phyloP scores from a whole-genome alignment of 805 yeast species.

The Myxozyma mucilagina region DNA sequence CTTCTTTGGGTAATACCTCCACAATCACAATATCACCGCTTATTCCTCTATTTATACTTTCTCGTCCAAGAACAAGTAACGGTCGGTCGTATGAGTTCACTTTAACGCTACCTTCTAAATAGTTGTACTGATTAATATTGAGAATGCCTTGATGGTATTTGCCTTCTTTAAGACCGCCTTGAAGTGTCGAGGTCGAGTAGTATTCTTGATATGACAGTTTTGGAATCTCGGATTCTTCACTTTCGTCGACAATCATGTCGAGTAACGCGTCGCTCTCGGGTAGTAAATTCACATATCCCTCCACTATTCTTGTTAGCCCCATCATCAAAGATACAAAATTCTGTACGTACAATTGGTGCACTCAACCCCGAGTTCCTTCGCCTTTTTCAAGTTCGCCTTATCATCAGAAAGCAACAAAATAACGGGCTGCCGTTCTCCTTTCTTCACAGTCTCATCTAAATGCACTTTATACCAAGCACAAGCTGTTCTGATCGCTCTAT shows the following conservation, averaged over 20 bases:
- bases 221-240: constrained; percentile 26
- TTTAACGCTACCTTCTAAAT: constrained; percentile 80
- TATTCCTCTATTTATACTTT: constrained; percentile 84
- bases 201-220: constrained; percentile 74
- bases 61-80: constrained; percentile 75
- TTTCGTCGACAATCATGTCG: constrained; percentile 67
- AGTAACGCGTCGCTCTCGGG: constrained; percentile 72
- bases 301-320: constrained; percentile 52
- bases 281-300: constrained; percentile 68
- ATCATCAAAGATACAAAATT: constrained; percentile 41
- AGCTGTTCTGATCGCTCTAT: constrained; percentile 79
- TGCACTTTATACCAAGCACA: constrained; percentile 74
- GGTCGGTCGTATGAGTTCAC: constrained; percentile 77
- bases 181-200: constrained; percentile 73
- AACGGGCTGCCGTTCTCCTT: constrained; percentile 34
- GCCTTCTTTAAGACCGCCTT: constrained; percentile 90
- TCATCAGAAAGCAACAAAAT: constrained; percentile 69
- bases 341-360: constrained; percentile 6
- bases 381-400: constrained; percentile 59
- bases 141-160: constrained; percentile 83
- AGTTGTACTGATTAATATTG: constrained; percentile 79
- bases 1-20: constrained; percentile 77
- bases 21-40: constrained; percentile 90
- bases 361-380: constrained; percentile 46
- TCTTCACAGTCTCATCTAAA: constrained; percentile 42